Evolutionary conservation across 2,329 filamentous ascomycete genomes (phyloP).

Genomic region (Colletotrichum filicis): DNA sequence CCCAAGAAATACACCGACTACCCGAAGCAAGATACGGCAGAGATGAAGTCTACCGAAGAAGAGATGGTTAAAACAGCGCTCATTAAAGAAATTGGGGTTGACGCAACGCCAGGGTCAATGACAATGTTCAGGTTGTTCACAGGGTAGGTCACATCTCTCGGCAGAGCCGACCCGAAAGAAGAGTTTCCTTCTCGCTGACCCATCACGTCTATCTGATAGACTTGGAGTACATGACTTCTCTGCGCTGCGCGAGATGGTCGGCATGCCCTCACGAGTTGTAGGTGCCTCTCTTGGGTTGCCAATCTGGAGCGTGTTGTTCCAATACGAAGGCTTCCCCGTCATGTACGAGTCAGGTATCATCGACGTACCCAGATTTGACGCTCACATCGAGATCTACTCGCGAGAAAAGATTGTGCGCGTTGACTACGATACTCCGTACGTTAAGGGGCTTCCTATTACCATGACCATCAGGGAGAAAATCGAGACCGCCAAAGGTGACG

Average conservation of each 20-base stretch:
- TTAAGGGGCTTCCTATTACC: constrained; percentile 63
- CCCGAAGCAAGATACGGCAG: neutral
- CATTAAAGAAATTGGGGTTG: neutral
- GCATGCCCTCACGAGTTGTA: constrained; percentile 48
- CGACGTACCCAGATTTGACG: constrained; percentile 62
- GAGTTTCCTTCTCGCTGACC: neutral
- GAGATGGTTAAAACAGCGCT: neutral
- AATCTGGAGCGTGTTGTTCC: constrained; percentile 52
- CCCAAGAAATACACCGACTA: neutral
- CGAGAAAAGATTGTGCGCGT: constrained; percentile 63
- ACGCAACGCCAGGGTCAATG: neutral
- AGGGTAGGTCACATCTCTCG: neutral
- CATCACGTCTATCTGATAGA: constrained; percentile 52
- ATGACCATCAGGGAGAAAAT: constrained; percentile 56
- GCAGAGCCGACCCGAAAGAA: no score
- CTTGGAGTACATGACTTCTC: constrained; percentile 63
- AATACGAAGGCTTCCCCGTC: constrained; percentile 58
- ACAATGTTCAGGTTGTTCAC: neutral
- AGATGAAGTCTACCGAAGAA: neutral
- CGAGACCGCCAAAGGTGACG: constrained; percentile 40
- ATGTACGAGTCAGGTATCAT: constrained; percentile 68
- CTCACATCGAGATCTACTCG: constrained; percentile 62
- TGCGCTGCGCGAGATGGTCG: constrained; percentile 60
- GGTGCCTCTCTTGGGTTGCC: constrained; percentile 47
- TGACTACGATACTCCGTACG: constrained; percentile 65